phyloP scores from a whole-genome alignment of 2,329 filamentous ascomycete genomes.

The Thelonectria olida region DNA sequence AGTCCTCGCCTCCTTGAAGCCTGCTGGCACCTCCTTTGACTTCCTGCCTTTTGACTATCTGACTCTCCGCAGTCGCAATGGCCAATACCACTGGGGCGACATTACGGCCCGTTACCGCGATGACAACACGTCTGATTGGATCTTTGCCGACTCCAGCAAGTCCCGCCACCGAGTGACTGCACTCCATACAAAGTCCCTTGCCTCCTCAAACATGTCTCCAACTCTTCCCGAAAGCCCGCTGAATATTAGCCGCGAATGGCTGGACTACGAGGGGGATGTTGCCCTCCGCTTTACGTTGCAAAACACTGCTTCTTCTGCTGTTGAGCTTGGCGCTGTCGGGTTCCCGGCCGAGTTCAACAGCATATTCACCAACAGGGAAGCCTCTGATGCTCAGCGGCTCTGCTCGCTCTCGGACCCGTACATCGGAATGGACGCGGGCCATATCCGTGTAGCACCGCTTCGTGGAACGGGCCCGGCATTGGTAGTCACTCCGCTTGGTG shows the following conservation, averaged over 20 bases:
- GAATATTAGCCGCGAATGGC: conserved; percentile 62
- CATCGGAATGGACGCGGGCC: conserved; percentile 67
- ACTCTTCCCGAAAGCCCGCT: conserved; percentile 53
- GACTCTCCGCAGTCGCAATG: conserved; percentile 55
- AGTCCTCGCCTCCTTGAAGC: conserved; percentile 57
- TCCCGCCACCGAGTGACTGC: conserved; percentile 45
- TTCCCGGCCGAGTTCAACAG: conserved; percentile 70
- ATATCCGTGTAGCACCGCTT: conserved; percentile 62
- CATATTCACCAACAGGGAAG: conserved; percentile 63
- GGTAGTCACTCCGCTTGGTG: conserved; percentile 61
- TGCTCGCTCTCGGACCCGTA: conserved; percentile 69
- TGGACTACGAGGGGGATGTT: conserved; percentile 57
- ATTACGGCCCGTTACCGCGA: conserved; percentile 64
- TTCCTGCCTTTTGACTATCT: conserved; percentile 65
- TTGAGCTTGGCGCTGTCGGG: conserved; percentile 66
- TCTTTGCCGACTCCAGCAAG: conserved; percentile 55
- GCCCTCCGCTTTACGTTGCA: conserved; percentile 60
- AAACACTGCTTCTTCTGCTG: conserved; percentile 49
- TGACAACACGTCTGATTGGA: conserved; percentile 52
- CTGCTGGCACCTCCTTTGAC: conserved; percentile 56
- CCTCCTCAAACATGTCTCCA: conserved; percentile 51
- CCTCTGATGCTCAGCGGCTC: conserved; percentile 56
- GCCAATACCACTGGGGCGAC: conserved; percentile 68
- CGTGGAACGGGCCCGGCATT: conserved; percentile 62
- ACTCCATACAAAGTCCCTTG: conserved; percentile 39